Base-by-base conservation (phyloP, 2,329 filamentous ascomycete species). In the Fusarium zealandicum region DNA sequence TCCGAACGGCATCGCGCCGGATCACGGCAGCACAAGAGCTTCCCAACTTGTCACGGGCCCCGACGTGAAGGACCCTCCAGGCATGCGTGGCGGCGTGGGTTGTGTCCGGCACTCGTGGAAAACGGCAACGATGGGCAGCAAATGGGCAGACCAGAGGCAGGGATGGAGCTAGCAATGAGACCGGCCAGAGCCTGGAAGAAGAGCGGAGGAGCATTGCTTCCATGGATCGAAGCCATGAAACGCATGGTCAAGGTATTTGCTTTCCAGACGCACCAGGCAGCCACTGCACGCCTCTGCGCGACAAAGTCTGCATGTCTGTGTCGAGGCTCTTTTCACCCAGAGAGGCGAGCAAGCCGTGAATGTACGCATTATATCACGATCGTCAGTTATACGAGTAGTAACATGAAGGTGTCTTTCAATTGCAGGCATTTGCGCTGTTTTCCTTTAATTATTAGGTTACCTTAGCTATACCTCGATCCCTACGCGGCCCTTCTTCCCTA, bases 1-100 rank as follows among this genome's bases (percentile, higher is more conserved):
- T 65, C 64, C 62, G 64, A 64, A 52, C 39, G 54, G 49, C 49
- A 65, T 57, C 52, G 57, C 49, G 39, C 49, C 52, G 52, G 50
- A 17, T 18, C 49, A 50, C 58, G 60, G 61, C 43, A 47, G 50
- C 50, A 52, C 40, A 49, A 28, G 42, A 50, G 46, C 43, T 51
- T 45, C 53, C 49, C 42, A 61, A 51, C 38, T 54, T 16, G 42
- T 51, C 36, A 14, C 44, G 39, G 54, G 35, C 42, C 30, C 52
- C 43, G 47, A 43, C 37, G 52, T 53, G 55, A 43, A 53, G 43
- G 27, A 60, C 54, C 51, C 46, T 51, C 39, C 54, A 57, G 42
- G 61, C 51, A 56, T 62, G 57, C 41, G 40, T 59, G 58, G 61
- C 45, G 48, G 41, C 51, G 46, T 57, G 43, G 39, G 51, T 52